These are phyloP conservation scores for Eutypella sp. DNA, from an alignment of 2,329 filamentous ascomycete genomes.

Conservation along the genomic window DNA sequence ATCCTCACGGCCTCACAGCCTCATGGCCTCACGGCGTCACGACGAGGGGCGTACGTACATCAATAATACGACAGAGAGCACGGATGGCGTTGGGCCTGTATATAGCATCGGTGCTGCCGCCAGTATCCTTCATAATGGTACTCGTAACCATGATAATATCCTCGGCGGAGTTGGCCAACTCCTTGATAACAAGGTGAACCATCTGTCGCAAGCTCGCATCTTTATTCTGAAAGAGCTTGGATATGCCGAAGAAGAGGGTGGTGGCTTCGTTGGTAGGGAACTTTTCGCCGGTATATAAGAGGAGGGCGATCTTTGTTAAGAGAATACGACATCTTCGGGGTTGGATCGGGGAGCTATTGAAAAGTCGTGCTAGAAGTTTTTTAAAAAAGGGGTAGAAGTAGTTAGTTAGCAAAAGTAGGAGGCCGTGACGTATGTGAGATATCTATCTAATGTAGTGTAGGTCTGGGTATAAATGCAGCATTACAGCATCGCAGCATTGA, in stretches of 20 bases:
- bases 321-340: slow-evolving; percentile 96
- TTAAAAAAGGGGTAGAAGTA: too few relatives aligned
- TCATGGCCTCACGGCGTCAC: too few relatives aligned
- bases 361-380: slow-evolving; percentile 84
- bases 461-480: not conserved
- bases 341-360: slow-evolving; percentile 96
- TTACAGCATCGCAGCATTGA: not conserved
- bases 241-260: slow-evolving; percentile 97
- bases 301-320: slow-evolving; percentile 92
- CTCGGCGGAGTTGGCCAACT: slow-evolving; percentile 89
- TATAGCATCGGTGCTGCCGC: slow-evolving; percentile 87
- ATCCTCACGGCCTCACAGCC: too few relatives aligned
- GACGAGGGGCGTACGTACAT: too few relatives aligned
- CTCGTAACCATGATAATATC: slow-evolving; percentile 99
- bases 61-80: slow-evolving; percentile 92
- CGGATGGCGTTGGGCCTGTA: slow-evolving; percentile 95
- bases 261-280: slow-evolving; percentile 98
- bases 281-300: slow-evolving; percentile 93
- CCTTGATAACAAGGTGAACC: slow-evolving; percentile 98
- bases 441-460: not conserved
- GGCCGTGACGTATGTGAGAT: slow-evolving; percentile 17
- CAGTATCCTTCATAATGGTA: slow-evolving; percentile 99
- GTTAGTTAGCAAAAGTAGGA: slow-evolving; percentile 32
- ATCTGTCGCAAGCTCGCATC: slow-evolving; percentile 97
- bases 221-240: slow-evolving; percentile 99